Conservation (phyloP, 2,329 filamentous ascomycete genomes). For the Neonectria neomacrospora region DNA sequence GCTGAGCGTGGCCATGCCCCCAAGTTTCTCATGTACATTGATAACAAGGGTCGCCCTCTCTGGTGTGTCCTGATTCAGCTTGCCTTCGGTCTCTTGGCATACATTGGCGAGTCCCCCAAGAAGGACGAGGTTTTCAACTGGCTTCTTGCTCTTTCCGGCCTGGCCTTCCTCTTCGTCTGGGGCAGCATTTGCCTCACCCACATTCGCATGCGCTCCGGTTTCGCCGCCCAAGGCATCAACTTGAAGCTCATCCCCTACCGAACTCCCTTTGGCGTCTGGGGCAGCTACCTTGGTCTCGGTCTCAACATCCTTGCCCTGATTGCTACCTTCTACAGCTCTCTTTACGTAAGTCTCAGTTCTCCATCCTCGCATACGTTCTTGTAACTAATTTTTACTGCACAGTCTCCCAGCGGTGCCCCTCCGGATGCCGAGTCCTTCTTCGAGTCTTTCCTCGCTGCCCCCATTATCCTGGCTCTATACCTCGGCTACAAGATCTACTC, state of each 20-base stretch:
- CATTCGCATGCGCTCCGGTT: slow-evolving; percentile 87
- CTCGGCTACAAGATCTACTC: slow-evolving; percentile 80
- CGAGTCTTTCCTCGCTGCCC: slow-evolving; percentile 74
- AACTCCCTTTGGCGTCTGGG: slow-evolving; percentile 81
- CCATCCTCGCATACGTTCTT: too few relatives aligned
- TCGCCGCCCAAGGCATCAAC: slow-evolving; percentile 73
- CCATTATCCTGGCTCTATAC: slow-evolving; percentile 75
- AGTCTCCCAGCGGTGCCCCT: slow-evolving; percentile 65
- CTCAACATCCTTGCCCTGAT: slow-evolving; percentile 83
- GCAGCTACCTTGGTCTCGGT: slow-evolving; percentile 81
- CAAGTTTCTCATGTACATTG: slow-evolving; percentile 80
- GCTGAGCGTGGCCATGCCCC: slow-evolving; percentile 90
- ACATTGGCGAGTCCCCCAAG: slow-evolving; percentile 73
- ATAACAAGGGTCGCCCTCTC: slow-evolving; percentile 82
- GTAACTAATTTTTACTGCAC: neutral
- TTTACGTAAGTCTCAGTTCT: slow-evolving; percentile 28
- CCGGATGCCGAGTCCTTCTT: slow-evolving; percentile 80
- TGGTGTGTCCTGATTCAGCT: slow-evolving; percentile 77
- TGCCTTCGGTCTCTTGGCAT: slow-evolving; percentile 77
- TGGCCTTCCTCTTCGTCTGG: slow-evolving; percentile 85
- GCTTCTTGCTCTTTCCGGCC: slow-evolving; percentile 79
- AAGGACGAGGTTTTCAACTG: slow-evolving; percentile 78
- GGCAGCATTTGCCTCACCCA: slow-evolving; percentile 86
- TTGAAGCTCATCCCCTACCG: slow-evolving; percentile 82
- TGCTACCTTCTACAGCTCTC: slow-evolving; percentile 83